Base-by-base conservation (phyloP, 352 stramenopile species). In the Phytopythium helicoides region DNA sequence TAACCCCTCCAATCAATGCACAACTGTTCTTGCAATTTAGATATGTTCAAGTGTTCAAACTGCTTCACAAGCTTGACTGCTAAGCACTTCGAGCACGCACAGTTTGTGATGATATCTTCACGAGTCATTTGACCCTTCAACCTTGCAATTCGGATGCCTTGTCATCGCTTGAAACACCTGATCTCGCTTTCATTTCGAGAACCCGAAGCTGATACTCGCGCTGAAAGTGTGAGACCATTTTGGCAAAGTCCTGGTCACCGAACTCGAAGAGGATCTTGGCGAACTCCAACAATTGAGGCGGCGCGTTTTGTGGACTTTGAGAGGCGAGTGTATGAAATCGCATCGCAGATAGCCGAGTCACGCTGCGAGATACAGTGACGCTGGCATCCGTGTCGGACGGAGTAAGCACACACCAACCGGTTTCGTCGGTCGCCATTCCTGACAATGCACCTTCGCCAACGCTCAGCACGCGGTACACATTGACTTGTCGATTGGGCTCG, bases 381-480 rank as follows among this genome's bases (percentile, higher is more conserved):
- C 33, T 33, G 5, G 19, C 2, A 25, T 33, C 23, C 3, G 23
- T 6, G 5, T 4, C 16, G 3, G 21, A 33, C 40, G 18, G 10
- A 7, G 21, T 47, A 15, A 47, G 40, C 40, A 58, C 40, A 14
- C 62, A 60, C 52, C 64, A 73, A 0, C 68, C 68, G 11, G 56
- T 68, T 51, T 72, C 54, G 35, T 67, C 47, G 1, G 56, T 65
- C 3, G 56, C 58, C 16, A 69, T 41, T 0, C 66, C 68, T 0
- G 57, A 55, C 9, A 76, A 51, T 0, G 59, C 62, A 0, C 60
- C 52, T 40, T 78, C 68, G 3, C 65, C 65, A 6, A 56, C 59
- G 28, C 54, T 71, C 16, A 75, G 48, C 28, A 54, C 61, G 46
- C 55, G 35, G 49, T 58, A 72, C 16, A 75, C 50, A 16, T 64